phyloP scores from a whole-genome alignment of 2,329 filamentous ascomycete genomes.

The Fusarium sp. region DNA sequence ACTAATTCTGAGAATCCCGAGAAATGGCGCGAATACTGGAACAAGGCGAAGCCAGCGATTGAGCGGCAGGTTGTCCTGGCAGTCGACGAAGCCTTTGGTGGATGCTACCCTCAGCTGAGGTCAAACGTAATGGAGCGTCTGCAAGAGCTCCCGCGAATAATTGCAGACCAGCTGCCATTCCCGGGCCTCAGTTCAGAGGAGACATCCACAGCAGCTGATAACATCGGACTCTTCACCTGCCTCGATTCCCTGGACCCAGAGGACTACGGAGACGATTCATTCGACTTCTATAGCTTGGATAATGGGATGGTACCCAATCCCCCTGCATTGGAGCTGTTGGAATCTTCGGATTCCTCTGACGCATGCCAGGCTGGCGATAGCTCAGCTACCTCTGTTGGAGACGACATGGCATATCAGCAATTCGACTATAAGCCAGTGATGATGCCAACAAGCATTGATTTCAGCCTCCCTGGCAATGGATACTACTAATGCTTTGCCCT shows the following conservation, averaged over 20 bases:
- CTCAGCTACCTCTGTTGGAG: conserved; percentile 34
- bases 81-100: conserved; percentile 19
- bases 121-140: conserved; percentile 17
- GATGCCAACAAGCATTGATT: background rate
- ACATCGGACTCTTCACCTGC: conserved; percentile 5
- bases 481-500: background rate
- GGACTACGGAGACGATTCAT: conserved; percentile 1
- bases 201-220: conserved; percentile 16
- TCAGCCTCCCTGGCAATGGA: background rate
- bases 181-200: conserved; percentile 32
- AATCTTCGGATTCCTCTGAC: conserved; percentile 32
- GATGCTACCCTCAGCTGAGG: conserved; percentile 24
- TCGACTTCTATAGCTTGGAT: conserved; percentile 3
- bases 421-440: conserved; percentile 13
- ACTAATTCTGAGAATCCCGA: conserved; percentile 15
- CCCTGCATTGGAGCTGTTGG: background rate
- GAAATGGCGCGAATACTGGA: conserved; percentile 23
- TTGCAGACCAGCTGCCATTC: conserved; percentile 20
- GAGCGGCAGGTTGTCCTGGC: conserved; percentile 7
- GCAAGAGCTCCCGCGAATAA: conserved; percentile 21
- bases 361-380: conserved; percentile 26
- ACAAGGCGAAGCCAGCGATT: conserved; percentile 24
- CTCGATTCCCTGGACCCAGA: conserved; percentile 11
- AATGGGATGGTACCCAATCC: background rate
- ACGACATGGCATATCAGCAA: conserved; percentile 25